phyloP scores from a whole-genome alignment of 2,329 filamentous ascomycete genomes.

The Microdochium paspali region DNA sequence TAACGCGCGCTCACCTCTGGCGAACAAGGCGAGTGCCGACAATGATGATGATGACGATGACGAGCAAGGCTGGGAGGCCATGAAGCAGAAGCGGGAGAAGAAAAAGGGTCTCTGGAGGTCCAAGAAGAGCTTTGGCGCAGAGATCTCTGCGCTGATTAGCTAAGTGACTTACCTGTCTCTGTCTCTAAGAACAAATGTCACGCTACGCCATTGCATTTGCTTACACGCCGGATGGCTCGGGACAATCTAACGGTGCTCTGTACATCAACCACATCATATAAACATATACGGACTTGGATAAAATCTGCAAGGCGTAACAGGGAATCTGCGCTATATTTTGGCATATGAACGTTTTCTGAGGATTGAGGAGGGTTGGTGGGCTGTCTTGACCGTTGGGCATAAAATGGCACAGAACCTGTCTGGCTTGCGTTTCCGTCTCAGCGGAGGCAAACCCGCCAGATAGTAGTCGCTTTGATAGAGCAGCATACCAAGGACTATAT shows the following conservation, averaged over 20 bases:
- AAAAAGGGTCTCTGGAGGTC: slow-evolving; percentile 57
- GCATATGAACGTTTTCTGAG: neutral
- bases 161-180: slow-evolving; percentile 12
- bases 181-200: neutral
- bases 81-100: slow-evolving; percentile 60
- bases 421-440: no score
- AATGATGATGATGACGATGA: slow-evolving; percentile 50
- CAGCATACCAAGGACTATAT: slow-evolving; percentile 21
- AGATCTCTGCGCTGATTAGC: slow-evolving; percentile 38
- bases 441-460: no score
- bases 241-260: neutral
- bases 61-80: slow-evolving; percentile 60
- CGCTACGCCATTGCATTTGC: neutral
- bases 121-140: slow-evolving; percentile 44
- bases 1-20: slow-evolving; percentile 16
- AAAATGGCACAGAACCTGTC: no score
- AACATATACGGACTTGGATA: neutral
- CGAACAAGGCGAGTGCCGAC: slow-evolving; percentile 28
- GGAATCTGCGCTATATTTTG: neutral
- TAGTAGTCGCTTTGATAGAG: slow-evolving; percentile 1
- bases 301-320: neutral
- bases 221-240: neutral
- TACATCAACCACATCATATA: neutral
- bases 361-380: no score
- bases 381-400: no score